Evolutionary conservation across 176 grass and related monocot species (phyloP).

Genomic region (Lolium rigidum): DNA sequence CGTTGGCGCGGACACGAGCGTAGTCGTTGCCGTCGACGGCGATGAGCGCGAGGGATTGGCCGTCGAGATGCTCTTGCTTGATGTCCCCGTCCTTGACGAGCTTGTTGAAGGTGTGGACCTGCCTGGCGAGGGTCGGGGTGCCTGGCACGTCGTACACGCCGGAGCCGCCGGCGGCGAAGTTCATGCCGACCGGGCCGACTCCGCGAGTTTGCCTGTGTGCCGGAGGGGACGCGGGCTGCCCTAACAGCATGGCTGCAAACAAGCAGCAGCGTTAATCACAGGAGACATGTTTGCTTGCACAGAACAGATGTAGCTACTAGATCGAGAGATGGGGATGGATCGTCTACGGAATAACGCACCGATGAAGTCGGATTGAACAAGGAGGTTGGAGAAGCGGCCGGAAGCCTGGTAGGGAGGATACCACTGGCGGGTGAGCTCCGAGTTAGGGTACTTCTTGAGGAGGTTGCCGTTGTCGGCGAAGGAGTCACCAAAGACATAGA

Average conservation of each 20-base stretch:
- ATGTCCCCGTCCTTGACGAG: not conserved
- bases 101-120: not conserved
- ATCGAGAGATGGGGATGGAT: not conserved
- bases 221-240: not conserved
- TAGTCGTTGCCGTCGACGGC: constrained; percentile 25
- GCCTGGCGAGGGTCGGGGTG: not conserved
- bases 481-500: constrained; percentile 4
- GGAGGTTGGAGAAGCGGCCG: not conserved
- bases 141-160: not conserved
- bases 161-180: not conserved
- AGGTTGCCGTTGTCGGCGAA: constrained; percentile 19
- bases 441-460: not conserved
- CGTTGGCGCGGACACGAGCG: not conserved
- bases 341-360: not conserved
- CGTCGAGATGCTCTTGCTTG: not conserved
- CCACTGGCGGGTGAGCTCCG: not conserved
- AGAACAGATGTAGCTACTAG: not conserved
- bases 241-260: not conserved
- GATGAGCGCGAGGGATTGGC: not conserved
- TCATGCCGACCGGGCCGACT: not conserved
- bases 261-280: not conserved
- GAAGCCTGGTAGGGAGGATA: not conserved
- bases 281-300: not conserved
- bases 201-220: not conserved
- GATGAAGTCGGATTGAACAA: not conserved